Conservation (phyloP, 257 asterid species). For the Salvia hispanica region DNA sequence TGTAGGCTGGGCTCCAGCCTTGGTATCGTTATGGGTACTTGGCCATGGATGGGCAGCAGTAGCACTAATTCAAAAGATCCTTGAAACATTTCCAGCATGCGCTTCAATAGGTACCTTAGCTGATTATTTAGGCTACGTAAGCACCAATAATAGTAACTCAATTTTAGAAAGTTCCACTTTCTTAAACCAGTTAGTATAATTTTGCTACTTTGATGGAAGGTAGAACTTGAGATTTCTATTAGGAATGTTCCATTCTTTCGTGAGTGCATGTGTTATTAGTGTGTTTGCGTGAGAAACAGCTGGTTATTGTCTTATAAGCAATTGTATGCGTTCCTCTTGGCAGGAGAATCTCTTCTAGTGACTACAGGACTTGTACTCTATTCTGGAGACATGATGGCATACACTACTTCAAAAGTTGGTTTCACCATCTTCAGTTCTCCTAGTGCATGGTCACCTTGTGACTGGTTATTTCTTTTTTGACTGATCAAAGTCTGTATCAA, state of each 20-base stretch:
- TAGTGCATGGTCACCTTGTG: constrained; percentile 10
- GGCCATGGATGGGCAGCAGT: constrained; percentile 73
- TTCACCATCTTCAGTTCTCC: constrained; percentile 35
- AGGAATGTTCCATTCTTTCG: constrained; percentile 4
- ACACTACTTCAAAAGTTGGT: constrained; percentile 70
- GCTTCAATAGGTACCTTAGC: constrained; percentile 80
- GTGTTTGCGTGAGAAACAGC: constrained; percentile 1
- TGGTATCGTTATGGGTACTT: constrained; percentile 62
- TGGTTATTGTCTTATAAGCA: constrained; percentile 29
- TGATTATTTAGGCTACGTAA: constrained; percentile 26
- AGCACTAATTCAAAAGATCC: constrained; percentile 62
- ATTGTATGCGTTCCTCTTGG: constrained; percentile 39
- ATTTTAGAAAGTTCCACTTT: neutral
- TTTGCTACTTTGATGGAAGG: constrained; percentile 13
- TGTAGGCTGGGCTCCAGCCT: constrained; percentile 56
- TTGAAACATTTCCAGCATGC: constrained; percentile 82
- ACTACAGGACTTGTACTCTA: constrained; percentile 83
- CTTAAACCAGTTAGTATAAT: constrained; percentile 13
- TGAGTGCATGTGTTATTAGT: neutral
- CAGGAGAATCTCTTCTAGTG: constrained; percentile 94
- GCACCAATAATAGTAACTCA: neutral
- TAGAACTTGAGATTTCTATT: constrained; percentile 11
- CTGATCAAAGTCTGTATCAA: constrained; percentile 38
- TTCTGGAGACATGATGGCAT: constrained; percentile 78
- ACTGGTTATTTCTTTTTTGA: constrained; percentile 23